These are phyloP conservation scores for Spiraea crenata DNA, from an alignment of 331 rosid genomes.

Conservation along the genomic window DNA sequence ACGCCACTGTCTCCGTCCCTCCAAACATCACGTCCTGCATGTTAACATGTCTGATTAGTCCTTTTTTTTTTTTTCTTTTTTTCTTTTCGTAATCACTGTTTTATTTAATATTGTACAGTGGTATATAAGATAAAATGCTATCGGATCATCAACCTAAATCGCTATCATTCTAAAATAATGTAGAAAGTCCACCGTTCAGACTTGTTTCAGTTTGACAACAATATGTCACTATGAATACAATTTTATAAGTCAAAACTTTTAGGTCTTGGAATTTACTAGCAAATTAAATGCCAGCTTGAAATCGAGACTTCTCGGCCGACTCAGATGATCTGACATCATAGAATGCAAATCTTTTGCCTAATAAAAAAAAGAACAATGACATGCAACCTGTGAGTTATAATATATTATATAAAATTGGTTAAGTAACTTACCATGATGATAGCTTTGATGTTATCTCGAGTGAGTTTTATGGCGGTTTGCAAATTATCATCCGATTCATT, in stretches of 20 bases:
- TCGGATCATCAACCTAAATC: neutral
- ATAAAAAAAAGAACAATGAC: neutral
- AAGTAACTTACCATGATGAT: conserved; percentile 65
- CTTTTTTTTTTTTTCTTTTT: neutral
- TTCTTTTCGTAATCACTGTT: neutral
- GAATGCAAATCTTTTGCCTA: neutral
- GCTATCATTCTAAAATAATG: neutral
- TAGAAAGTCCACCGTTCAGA: too few species aligned
- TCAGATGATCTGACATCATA: too few species aligned
- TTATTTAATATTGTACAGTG: neutral
- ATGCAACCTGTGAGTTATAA: neutral
- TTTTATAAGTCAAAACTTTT: too few species aligned
- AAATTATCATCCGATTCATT: conserved; percentile 30
- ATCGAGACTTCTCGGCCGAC: too few species aligned
- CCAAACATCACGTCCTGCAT: conserved; percentile 93
- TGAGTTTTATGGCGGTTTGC: conserved; percentile 52
- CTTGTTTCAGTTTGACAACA: too few species aligned
- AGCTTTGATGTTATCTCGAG: conserved; percentile 77
- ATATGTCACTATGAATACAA: too few species aligned
- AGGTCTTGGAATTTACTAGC: too few species aligned
- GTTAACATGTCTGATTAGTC: too few species aligned
- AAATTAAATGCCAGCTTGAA: too few species aligned
- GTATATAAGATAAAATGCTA: neutral
- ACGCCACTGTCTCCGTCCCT: conserved; percentile 95
- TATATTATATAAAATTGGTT: too few species aligned